Evolutionary conservation across 306 rosid genomes (phyloP).

Genomic region (Elaeagnus macrophylla): DNA sequence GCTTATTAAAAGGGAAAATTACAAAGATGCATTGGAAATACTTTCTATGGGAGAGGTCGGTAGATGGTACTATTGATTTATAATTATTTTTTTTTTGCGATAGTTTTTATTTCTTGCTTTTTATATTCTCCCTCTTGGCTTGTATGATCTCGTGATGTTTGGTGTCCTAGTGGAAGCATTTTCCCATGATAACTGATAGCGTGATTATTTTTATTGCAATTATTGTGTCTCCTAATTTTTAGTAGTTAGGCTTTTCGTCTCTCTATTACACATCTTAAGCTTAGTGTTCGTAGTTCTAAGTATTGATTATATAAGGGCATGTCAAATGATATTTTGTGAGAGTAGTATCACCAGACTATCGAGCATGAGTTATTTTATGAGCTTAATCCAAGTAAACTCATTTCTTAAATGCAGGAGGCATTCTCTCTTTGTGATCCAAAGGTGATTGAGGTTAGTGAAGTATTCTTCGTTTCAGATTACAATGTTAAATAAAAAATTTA

Average conservation of each 20-base stretch:
- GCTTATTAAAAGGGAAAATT: conserved; percentile 42
- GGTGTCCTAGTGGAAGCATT: not conserved
- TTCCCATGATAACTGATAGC: not conserved
- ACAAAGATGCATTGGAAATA: conserved; percentile 77
- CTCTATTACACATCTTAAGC: too few relatives aligned
- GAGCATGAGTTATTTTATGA: not conserved
- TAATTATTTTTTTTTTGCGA: conserved; percentile 3
- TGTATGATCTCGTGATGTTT: not conserved
- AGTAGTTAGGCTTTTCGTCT: too few relatives aligned
- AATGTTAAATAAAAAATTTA: not conserved
- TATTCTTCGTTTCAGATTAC: conserved; percentile 8
- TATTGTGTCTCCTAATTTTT: too few relatives aligned
- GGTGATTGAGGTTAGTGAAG: conserved; percentile 65
- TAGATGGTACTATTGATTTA: conserved; percentile 11
- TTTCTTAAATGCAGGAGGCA: conserved; percentile 52
- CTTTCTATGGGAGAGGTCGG: conserved; percentile 85
- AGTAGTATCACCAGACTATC: not conserved
- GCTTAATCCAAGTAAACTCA: conserved; percentile 10
- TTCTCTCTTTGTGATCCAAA: conserved; percentile 77
- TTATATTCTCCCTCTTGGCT: not conserved
- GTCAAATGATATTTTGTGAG: not conserved
- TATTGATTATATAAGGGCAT: not conserved
- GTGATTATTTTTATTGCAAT: not conserved
- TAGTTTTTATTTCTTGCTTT: not conserved
- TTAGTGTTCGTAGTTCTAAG: not conserved